Percentiles rank a stretch among this genome's conserved stretches.
These are phyloP conservation scores for Neopestalotiopsis clavispora DNA, from an alignment of 2,329 filamentous ascomycete genomes.

Conservation along the genomic window DNA sequence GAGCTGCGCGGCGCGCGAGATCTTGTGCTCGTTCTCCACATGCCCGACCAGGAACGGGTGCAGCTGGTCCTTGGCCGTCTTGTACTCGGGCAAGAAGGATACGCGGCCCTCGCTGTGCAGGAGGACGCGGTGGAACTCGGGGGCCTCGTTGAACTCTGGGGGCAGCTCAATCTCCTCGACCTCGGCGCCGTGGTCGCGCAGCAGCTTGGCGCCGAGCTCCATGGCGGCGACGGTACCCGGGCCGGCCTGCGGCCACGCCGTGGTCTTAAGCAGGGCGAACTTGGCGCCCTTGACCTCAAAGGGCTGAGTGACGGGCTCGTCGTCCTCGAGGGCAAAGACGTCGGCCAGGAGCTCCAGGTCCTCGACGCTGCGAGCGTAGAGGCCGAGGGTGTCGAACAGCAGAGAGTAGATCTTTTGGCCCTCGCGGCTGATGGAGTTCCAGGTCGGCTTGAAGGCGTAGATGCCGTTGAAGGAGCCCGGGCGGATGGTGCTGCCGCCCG, in stretches of 20 bases:
- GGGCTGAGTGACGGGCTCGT: conserved; percentile 36
- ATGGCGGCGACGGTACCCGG: conserved; percentile 49
- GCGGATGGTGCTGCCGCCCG: conserved; percentile 66
- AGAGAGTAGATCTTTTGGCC: conserved; percentile 64
- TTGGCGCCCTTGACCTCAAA: conserved; percentile 50
- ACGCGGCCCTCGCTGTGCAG: conserved; percentile 57
- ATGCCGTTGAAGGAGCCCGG: conserved; percentile 69
- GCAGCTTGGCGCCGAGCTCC: conserved; percentile 42
- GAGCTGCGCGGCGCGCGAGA: conserved; percentile 53
- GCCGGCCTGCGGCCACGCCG: conserved; percentile 54
- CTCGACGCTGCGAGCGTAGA: conserved; percentile 61
- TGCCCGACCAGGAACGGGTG: conserved; percentile 48
- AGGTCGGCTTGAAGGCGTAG: conserved; percentile 70
- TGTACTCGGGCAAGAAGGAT: conserved; percentile 60
- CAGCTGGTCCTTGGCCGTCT: conserved; percentile 50
- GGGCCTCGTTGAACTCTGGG: conserved; percentile 50
- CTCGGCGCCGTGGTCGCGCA: conserved; percentile 52
- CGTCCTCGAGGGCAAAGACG: conserved; percentile 59
- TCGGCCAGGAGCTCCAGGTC: conserved; percentile 63
- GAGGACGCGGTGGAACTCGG: conserved; percentile 56
- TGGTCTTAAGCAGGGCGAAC: conserved; percentile 60
- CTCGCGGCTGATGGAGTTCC: conserved; percentile 66
- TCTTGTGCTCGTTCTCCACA: conserved; percentile 52
- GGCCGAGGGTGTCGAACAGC: conserved; percentile 65
- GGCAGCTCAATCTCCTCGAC: conserved; percentile 62